phyloP scores from a whole-genome alignment of 441 rosid genomes.

The Bruguiera hainesii region DNA sequence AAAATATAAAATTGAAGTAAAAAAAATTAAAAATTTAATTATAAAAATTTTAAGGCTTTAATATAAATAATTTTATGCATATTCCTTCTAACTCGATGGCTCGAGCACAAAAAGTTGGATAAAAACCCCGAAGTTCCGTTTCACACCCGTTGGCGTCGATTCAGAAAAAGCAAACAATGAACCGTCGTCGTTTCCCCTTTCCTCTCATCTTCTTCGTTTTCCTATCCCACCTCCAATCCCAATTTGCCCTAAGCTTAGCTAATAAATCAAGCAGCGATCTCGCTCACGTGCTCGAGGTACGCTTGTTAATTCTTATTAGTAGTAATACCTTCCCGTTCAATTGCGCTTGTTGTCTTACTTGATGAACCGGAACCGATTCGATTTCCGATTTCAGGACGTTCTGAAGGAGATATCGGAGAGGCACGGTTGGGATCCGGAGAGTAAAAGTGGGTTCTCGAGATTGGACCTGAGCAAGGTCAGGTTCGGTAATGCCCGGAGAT shows the following conservation, averaged over 20 bases:
- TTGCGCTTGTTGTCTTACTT: background rate
- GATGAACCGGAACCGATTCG: background rate
- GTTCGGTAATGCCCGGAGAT: constrained; percentile 42
- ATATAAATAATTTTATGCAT: too few species aligned
- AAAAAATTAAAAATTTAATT: too few species aligned
- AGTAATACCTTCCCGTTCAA: too few species aligned
- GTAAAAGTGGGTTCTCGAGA: constrained; percentile 29
- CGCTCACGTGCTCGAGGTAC: constrained; percentile 46
- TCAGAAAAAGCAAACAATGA: background rate
- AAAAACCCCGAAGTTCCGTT: too few species aligned
- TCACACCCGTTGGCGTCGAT: background rate
- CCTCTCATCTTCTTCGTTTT: constrained; percentile 25
- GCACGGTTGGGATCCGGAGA: constrained; percentile 55
- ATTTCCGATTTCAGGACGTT: constrained; percentile 45
- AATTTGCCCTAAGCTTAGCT: constrained; percentile 16
- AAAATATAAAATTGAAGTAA: too few species aligned
- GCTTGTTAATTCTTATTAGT: background rate
- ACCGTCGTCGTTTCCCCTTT: constrained; percentile 11
- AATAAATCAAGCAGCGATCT: background rate
- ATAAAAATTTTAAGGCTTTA: too few species aligned
- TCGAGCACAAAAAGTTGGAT: too few species aligned
- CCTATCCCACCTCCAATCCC: constrained; percentile 21
- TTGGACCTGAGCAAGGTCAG: constrained; percentile 44
- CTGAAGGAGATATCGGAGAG: constrained; percentile 46
- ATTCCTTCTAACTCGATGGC: too few species aligned